A percentile compares a stretch with the other conserved stretches of the same genome.
These are phyloP conservation scores for Stachybotrys elegans DNA, from an alignment of 2,329 filamentous ascomycete species.

Conservation along the genomic window DNA sequence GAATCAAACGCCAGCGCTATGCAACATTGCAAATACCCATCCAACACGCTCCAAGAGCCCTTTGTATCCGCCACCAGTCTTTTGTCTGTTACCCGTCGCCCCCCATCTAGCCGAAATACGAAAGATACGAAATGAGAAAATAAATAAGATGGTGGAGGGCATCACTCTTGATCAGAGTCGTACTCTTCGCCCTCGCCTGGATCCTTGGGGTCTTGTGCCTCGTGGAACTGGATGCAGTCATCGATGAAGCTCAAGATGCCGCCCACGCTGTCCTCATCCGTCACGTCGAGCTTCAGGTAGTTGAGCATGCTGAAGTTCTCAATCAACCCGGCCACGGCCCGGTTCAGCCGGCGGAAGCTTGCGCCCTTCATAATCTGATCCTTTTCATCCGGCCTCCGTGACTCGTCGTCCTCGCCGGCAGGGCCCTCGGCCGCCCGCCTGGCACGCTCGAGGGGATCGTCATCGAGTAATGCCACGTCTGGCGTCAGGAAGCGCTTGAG, in stretches of 20 bases:
- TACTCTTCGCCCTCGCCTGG: conserved; percentile 55
- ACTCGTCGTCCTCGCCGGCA: conserved; percentile 44
- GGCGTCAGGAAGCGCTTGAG: conserved; percentile 87
- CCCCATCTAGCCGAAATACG: no score
- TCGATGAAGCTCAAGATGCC: conserved; percentile 87
- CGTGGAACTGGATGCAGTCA: conserved; percentile 88
- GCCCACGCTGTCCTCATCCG: conserved; percentile 86
- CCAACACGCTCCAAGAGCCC: not conserved
- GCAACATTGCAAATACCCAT: no score
- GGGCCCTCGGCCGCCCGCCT: conserved; percentile 33
- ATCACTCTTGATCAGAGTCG: conserved; percentile 30
- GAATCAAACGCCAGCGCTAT: conserved; percentile 42
- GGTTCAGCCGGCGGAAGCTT: conserved; percentile 78
- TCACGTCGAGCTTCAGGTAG: conserved; percentile 82
- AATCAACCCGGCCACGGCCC: conserved; percentile 83
- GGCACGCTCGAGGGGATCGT: conserved; percentile 58
- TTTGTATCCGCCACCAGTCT: no score
- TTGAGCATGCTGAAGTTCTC: conserved; percentile 98
- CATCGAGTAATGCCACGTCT: conserved; percentile 75
- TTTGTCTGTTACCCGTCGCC: no score
- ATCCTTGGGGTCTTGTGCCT: conserved; percentile 87
- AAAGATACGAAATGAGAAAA: no score
- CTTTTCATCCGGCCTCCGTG: conserved; percentile 58
- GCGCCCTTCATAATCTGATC: conserved; percentile 72
- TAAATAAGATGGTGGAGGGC: no score